A percentile compares a stretch with the other conserved stretches of the same genome.
phyloP scores from a whole-genome alignment of 2,329 filamentous ascomycete genomes.

The Periglandula ipomoeae region DNA sequence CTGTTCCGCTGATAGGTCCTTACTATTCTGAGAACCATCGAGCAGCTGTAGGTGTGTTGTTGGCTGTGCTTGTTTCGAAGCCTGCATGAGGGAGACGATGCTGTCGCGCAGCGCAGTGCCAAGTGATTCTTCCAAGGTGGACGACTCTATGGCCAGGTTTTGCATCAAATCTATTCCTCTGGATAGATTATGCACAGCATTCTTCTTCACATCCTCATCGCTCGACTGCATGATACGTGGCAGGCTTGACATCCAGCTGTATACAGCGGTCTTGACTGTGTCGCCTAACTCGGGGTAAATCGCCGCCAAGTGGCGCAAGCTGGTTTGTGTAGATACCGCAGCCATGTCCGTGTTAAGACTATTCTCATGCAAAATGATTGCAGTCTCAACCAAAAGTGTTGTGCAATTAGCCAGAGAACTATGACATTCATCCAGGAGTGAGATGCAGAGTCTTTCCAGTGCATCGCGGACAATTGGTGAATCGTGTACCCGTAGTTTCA shows the following conservation, averaged over 20 bases:
- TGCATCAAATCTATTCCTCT: conserved; percentile 60
- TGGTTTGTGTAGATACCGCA: conserved; percentile 32
- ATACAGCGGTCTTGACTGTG: conserved; percentile 59
- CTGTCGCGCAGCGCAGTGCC: conserved; percentile 66
- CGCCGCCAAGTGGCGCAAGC: conserved; percentile 51
- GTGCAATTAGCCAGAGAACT: conserved; percentile 60
- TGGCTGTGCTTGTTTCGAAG: conserved; percentile 14
- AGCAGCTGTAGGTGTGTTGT: conserved; percentile 19
- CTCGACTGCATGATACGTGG: conserved; percentile 75
- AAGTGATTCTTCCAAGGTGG: conserved; percentile 58
- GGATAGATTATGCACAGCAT: conserved; percentile 66
- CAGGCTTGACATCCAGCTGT: conserved; percentile 74
- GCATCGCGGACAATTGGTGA: conserved; percentile 58
- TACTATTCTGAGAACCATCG: conserved; percentile 14
- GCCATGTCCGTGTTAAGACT: conserved; percentile 26
- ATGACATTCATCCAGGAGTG: conserved; percentile 70
- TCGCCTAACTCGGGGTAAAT: conserved; percentile 55
- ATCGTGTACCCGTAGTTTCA: conserved; percentile 65
- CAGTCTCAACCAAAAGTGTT: conserved; percentile 68
- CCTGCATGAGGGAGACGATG: conserved; percentile 36
- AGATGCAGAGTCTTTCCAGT: conserved; percentile 62
- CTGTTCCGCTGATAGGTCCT: conserved; percentile 9
- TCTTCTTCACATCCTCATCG: conserved; percentile 69
- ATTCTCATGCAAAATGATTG: conserved; percentile 57
- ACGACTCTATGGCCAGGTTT: conserved; percentile 53